phyloP scores from a whole-genome alignment of 2,329 filamentous ascomycete genomes.

The Diaporthe longicolla region DNA sequence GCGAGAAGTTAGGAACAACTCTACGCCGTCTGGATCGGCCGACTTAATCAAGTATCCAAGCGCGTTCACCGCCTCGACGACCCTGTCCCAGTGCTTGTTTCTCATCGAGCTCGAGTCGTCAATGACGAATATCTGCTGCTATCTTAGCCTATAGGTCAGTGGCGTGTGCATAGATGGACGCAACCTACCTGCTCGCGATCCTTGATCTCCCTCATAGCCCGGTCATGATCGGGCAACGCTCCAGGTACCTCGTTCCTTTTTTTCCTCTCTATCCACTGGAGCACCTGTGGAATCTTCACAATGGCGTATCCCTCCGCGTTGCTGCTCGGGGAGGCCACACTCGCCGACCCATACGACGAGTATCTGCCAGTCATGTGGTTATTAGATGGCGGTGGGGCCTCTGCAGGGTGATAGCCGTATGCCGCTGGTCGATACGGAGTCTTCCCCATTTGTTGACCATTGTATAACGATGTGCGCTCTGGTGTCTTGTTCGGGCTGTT shows the following conservation, averaged over 20 bases:
- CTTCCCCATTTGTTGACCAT: too few species aligned
- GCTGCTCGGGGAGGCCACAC: background rate
- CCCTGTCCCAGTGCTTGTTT: background rate
- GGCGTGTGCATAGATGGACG: background rate
- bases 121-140: background rate
- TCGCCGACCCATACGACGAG: background rate
- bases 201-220: background rate
- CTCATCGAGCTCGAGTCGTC: constrained; percentile 2
- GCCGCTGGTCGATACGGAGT: too few species aligned
- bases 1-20: background rate
- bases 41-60: background rate
- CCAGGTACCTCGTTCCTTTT: background rate
- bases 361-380: too few species aligned
- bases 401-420: background rate
- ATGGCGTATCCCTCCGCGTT: background rate
- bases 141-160: background rate
- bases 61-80: background rate
- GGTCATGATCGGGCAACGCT: background rate
- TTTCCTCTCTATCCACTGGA: background rate
- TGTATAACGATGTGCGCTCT: background rate
- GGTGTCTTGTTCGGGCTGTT: background rate
- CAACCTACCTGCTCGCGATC: background rate
- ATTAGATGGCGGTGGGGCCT: background rate
- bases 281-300: background rate
- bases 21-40: background rate